Evolutionary conservation across 2,329 filamentous ascomycete species (phyloP), one percentile per base, ranked within the genome.

Genomic region (Fusarium sp.): DNA sequence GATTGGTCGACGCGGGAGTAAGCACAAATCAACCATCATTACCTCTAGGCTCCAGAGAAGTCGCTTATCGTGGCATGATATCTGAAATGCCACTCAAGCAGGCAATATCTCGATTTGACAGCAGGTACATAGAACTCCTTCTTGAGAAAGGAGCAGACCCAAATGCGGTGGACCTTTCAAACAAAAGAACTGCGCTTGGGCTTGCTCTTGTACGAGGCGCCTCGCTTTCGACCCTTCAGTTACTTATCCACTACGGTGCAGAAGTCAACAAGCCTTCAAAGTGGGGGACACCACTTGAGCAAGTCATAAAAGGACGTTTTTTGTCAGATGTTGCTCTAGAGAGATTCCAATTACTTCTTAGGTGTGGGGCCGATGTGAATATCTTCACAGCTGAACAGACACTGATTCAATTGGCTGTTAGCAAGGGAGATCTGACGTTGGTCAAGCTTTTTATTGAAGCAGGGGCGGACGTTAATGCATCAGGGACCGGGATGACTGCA

Each of bases 301-400:
- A 44, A 14, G 10, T 8, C 9, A 31, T 5, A n/a, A 1, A 4
- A 25, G 10, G 4, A 35, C 7, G 3, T 0, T 3, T 3, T 3
- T 7, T 0, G n/a, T 8, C 12, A 33, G 1, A 9, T 14, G 12
- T 21, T 37, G 2, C 18, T 6, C 5, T 29, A 0, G 2, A 29
- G 4, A 9, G 14, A 25, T 23, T 11, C 4, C 44, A 18, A 33
- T 21, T 64, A 3, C 60, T 72, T 6, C 25, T 71, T 3, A 3
- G n/a, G 6, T 18, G 29, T 3, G 69, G 61, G 4, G 81, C 82
- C 60, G 41, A 68, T 3, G 25, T 70, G 27, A 27, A 27, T 27
- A 7, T 27, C 27, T 27, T 27, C 27, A 27, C 27, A 27, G 27
- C 27, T 27, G 27, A 27, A 27, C 27, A 27, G 27, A 27, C 27